Percentiles rank a stretch among this genome's conserved stretches.
Conservation (phyloP, 257 asterid species). For the Solanum virginianum region DNA sequence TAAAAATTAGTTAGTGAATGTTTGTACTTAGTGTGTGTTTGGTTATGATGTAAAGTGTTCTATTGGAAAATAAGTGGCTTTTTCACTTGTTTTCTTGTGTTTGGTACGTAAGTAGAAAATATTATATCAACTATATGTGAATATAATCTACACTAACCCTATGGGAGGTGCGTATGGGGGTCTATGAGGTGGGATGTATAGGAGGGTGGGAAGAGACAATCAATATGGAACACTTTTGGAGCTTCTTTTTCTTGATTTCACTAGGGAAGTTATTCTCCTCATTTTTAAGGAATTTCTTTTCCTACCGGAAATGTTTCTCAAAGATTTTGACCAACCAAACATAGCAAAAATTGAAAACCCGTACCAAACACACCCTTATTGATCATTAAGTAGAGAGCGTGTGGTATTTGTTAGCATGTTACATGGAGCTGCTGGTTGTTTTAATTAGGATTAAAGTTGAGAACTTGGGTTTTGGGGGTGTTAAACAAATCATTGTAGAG, state of each 20-base stretch:
- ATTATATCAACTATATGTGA: neutral
- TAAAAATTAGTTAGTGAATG: neutral
- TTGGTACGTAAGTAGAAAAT: neutral
- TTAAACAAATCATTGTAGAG: neutral
- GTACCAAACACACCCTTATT: neutral
- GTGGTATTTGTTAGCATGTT: neutral
- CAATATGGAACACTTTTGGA: neutral
- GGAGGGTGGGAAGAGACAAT: neutral
- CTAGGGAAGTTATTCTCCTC: neutral
- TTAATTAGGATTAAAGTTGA: neutral
- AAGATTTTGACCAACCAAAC: neutral
- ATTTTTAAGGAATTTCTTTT: neutral
- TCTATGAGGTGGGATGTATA: neutral
- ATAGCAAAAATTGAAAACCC: neutral
- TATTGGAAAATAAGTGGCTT: neutral
- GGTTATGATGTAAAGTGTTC: neutral
- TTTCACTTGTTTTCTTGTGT: neutral
- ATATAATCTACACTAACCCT: neutral
- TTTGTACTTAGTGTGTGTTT: neutral
- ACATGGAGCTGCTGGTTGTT: neutral
- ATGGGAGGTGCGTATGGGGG: neutral
- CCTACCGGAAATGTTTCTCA: neutral
- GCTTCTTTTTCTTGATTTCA: neutral
- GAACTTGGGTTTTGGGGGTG: neutral
- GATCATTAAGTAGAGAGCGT: neutral